A percentile compares a stretch with the other conserved stretches of the same genome.
phyloP scores from a whole-genome alignment of 768 basidiomycete genomes.

The Termitomyces heimii region DNA sequence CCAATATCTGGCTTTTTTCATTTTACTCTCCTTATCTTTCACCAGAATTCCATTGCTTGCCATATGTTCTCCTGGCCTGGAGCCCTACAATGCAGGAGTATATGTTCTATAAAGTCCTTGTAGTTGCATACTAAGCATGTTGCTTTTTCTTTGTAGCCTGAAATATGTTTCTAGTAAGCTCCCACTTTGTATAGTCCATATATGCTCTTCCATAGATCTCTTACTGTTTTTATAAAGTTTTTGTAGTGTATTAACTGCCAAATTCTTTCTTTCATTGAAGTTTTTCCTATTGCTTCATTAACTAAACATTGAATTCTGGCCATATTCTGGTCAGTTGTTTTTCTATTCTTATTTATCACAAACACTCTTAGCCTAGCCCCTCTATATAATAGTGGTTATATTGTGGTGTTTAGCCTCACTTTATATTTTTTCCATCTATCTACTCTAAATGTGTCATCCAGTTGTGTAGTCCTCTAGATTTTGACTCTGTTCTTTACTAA shows the following conservation, averaged over 20 bases:
- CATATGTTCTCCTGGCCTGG: not conserved
- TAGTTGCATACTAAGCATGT: not conserved
- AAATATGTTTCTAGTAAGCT: not conserved
- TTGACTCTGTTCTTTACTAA: not conserved
- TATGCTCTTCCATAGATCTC: not conserved
- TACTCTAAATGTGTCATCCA: not conserved
- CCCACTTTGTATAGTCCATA: not conserved
- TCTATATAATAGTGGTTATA: not conserved
- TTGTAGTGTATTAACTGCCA: not conserved
- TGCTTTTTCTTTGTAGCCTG: not conserved
- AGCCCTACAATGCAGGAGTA: not conserved
- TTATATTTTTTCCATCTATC: not conserved
- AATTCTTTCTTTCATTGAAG: fast-evolving
- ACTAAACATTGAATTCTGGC: not conserved
- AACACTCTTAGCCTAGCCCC: fast-evolving
- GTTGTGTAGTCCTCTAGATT: not conserved
- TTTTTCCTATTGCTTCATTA: not conserved
- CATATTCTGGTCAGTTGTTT: not conserved
- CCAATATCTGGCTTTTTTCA: not conserved
- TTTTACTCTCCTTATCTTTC: not conserved
- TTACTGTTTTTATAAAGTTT: not conserved
- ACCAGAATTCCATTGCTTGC: not conserved
- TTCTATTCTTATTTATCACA: not conserved
- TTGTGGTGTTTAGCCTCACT: not conserved
- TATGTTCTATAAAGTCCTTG: not conserved